A percentile compares a stretch with the other conserved stretches of the same genome.
Conservation (phyloP, 108 stramenopile species). For the Epipyxis sp. region DNA sequence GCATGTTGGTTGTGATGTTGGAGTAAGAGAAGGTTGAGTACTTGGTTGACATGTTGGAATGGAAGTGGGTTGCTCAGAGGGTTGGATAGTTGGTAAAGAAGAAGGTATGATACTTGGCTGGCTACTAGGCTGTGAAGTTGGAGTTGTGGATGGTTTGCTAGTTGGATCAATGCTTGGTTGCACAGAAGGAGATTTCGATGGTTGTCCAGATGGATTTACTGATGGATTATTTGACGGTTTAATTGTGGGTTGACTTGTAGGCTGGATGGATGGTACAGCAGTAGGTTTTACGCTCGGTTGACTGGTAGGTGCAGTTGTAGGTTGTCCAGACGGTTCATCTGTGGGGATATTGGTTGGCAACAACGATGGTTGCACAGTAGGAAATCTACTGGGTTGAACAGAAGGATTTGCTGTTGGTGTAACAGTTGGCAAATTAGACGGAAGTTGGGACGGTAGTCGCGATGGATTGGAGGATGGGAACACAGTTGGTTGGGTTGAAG, state of each 20-base stretch:
- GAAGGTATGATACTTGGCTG: constrained; percentile 1
- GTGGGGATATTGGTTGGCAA: not conserved
- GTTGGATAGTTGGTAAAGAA: constrained; percentile 1
- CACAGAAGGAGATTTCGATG: not conserved
- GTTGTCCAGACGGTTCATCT: not conserved
- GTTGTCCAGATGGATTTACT: not conserved
- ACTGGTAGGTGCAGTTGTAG: not conserved
- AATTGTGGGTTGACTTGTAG: not conserved
- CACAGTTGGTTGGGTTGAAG: no score
- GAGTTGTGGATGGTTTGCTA: not conserved
- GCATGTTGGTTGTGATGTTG: constrained; percentile 3
- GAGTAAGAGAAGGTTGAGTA: not conserved
- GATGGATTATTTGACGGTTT: not conserved
- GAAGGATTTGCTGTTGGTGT: no score
- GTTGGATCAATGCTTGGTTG: not conserved
- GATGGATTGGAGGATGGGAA: no score
- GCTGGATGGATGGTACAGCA: not conserved
- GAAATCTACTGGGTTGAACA: no score
- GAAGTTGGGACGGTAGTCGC: no score
- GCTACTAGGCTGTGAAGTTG: not conserved
- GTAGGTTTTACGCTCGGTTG: not conserved
- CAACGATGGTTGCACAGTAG: no score
- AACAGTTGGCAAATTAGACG: no score
- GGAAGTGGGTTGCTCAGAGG: not conserved
- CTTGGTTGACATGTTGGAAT: constrained; percentile 15